phyloP scores from a whole-genome alignment of 345 rosid species.

The Bruguiera gymnorhiza region DNA sequence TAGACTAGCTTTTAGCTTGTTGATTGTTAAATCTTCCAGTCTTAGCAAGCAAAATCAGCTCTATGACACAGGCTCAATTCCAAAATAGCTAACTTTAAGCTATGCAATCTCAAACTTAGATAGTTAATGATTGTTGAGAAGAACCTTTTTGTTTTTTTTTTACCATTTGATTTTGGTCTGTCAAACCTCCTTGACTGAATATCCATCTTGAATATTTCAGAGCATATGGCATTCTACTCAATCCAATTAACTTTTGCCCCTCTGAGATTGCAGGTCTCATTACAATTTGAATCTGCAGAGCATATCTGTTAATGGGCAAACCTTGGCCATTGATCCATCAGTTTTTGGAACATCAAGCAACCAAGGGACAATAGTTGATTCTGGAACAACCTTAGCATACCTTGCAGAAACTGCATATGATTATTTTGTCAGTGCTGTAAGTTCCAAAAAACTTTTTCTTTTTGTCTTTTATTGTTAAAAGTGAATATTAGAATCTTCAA shows the following conservation, averaged over 20 bases:
- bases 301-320: conserved; percentile 72
- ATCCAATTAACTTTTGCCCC: conserved; percentile 17
- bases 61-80: background rate
- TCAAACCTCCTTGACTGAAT: background rate
- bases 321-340: conserved; percentile 59
- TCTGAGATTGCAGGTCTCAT: conserved; percentile 71
- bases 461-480: background rate
- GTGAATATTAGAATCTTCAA: background rate
- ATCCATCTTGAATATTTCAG: background rate
- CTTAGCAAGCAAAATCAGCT: background rate
- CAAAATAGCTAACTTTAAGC: background rate
- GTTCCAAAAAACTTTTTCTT: conserved; percentile 22
- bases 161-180: background rate
- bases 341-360: conserved; percentile 66
- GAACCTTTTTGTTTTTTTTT: background rate
- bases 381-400: conserved; percentile 97
- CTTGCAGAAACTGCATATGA: conserved; percentile 72
- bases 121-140: background rate
- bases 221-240: background rate
- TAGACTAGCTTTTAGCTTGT: background rate
- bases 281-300: conserved; percentile 88
- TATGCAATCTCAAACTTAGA: background rate
- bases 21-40: background rate
- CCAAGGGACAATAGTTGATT: conserved; percentile 87
- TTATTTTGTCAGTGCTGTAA: conserved; percentile 72